phyloP scores from a whole-genome alignment of 1,284 basidiomycete species.

The Amylostereum chailletii region DNA sequence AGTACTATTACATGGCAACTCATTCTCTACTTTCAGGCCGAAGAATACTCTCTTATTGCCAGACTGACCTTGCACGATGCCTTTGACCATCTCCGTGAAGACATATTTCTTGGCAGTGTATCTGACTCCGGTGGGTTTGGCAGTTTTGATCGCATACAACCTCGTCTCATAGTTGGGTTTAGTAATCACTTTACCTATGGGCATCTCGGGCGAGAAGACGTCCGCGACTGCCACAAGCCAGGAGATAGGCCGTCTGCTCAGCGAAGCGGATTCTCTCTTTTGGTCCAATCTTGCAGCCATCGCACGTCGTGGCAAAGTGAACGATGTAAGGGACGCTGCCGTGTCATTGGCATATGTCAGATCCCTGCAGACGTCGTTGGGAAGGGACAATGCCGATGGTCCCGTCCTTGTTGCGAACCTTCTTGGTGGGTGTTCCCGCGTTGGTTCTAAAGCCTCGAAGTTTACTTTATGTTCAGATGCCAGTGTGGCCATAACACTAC shows the following conservation, averaged over 20 bases:
- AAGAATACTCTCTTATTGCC: constrained; percentile 65
- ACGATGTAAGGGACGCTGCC: constrained; percentile 66
- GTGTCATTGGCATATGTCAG: constrained; percentile 64
- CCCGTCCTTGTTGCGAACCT: constrained; percentile 52
- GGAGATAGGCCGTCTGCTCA: constrained; percentile 55
- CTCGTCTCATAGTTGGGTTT: background rate
- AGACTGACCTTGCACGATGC: constrained; percentile 69
- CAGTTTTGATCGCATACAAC: background rate
- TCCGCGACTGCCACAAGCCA: constrained; percentile 37
- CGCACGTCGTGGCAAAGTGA: constrained; percentile 50
- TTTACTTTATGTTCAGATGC: constrained; percentile 35
- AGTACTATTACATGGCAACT: background rate
- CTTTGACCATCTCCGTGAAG: constrained; percentile 68
- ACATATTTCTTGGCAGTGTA: constrained; percentile 82
- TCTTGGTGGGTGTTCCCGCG: constrained; percentile 44
- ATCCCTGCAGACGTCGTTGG: constrained; percentile 74
- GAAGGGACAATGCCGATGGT: constrained; percentile 40
- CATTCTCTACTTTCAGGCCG: constrained; percentile 36
- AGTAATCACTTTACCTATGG: constrained; percentile 84
- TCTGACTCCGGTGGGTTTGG: constrained; percentile 69
- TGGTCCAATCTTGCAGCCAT: constrained; percentile 56
- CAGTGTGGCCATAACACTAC: constrained; percentile 67
- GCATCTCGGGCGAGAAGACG: constrained; percentile 44
- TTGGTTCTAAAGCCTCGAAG: constrained; percentile 1
- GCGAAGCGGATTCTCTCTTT: constrained; percentile 63